Evolutionary conservation across 1,284 basidiomycete genomes (phyloP).

Genomic region (Sanghuangporus baumii): DNA sequence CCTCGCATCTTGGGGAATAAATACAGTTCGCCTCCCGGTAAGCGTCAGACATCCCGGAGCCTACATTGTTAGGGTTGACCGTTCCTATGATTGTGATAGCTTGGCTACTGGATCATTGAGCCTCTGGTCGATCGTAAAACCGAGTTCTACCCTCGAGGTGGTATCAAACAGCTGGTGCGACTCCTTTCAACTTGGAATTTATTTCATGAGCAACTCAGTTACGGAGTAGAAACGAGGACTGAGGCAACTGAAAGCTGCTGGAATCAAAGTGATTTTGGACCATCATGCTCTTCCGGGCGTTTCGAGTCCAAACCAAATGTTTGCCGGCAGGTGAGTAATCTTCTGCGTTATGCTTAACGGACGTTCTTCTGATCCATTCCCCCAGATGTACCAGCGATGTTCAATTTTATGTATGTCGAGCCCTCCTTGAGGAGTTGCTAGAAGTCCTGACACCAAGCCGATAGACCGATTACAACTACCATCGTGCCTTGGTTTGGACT

Average conservation of each 20-base stretch:
- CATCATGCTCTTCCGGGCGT: conserved; percentile 77
- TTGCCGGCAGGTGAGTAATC: conserved; percentile 52
- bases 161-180: conserved; percentile 55
- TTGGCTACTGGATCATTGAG: conserved; percentile 80
- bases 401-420: conserved; percentile 61
- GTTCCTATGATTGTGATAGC: conserved; percentile 31
- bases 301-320: conserved; percentile 50
- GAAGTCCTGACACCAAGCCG: neutral
- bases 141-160: conserved; percentile 67
- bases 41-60: conserved; percentile 22
- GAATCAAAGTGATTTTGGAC: conserved; percentile 63
- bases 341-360: conserved; percentile 1
- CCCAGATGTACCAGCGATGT: conserved; percentile 58
- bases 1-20: conserved; percentile 51
- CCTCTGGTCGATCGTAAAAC: conserved; percentile 52
- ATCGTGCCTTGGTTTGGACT: conserved; percentile 71
- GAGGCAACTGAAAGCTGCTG: conserved; percentile 49
- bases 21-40: conserved; percentile 72
- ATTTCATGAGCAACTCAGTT: neutral
- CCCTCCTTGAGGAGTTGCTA: neutral
- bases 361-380: neutral
- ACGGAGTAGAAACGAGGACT: conserved; percentile 51
- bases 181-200: neutral
- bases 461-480: conserved; percentile 64
- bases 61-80: neutral